Conservation (phyloP, 2,329 filamentous ascomycete genomes). For the Exophiala spinifera region DNA sequence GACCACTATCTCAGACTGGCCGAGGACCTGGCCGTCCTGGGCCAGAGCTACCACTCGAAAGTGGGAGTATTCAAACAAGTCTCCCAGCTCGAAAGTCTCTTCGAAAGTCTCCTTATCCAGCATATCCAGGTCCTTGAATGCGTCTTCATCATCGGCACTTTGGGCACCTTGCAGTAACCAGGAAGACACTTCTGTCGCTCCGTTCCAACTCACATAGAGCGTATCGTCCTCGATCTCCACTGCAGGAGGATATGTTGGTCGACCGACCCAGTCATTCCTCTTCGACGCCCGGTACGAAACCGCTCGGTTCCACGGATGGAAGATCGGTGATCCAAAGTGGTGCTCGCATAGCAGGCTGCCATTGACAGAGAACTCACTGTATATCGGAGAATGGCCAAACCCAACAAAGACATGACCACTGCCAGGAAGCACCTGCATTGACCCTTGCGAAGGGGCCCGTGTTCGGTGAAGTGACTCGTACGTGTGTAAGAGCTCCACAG, state of each 20-base stretch:
- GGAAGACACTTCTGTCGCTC: constrained; percentile 40
- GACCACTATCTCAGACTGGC: constrained; percentile 10
- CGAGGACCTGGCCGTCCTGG: constrained; percentile 9
- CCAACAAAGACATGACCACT: constrained; percentile 47
- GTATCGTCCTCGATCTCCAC: constrained; percentile 30
- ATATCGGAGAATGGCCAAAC: constrained; percentile 51
- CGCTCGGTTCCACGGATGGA: constrained; percentile 37
- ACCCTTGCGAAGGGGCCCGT: constrained; percentile 41
- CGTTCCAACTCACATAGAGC: constrained; percentile 47
- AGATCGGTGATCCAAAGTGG: constrained; percentile 43
- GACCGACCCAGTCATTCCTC: constrained; percentile 48
- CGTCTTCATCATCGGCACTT: constrained; percentile 6
- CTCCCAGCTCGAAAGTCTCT: constrained; percentile 17
- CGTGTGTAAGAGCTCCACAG: constrained; percentile 41
- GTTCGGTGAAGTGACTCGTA: constrained; percentile 41
- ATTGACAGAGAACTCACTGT: constrained; percentile 45
- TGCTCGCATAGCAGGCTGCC: constrained; percentile 51
- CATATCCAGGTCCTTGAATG: constrained; percentile 17
- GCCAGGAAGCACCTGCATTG: constrained; percentile 39
- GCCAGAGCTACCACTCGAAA: constrained; percentile 22
- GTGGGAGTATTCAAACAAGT: constrained; percentile 7
- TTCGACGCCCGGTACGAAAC: constrained; percentile 57
- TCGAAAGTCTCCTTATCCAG: constrained; percentile 22
- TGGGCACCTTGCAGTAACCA: constrained; percentile 21
- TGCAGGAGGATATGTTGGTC: constrained; percentile 38